Percentiles rank a stretch among this genome's conserved stretches.
These are phyloP conservation scores for Aspergillus hancockii DNA, from an alignment of 495 filamentous ascomycete species.

Conservation along the genomic window DNA sequence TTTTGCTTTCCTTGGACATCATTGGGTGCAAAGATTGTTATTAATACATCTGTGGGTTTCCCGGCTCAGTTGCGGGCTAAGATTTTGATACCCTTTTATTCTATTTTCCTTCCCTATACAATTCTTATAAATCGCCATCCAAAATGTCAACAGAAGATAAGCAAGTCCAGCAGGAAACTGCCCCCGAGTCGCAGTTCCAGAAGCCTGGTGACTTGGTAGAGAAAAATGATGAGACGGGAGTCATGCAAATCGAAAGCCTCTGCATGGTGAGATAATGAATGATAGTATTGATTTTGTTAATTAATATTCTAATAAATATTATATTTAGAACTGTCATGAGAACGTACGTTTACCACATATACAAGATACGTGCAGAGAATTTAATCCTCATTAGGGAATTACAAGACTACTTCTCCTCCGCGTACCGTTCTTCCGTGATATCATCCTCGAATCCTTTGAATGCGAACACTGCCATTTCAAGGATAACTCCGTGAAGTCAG, in stretches of 20 bases:
- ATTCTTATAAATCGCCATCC: background rate
- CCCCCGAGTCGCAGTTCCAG: conserved; percentile 41
- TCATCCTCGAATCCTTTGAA: conserved; percentile 94
- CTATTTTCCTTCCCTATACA: background rate
- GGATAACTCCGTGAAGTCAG: conserved; percentile 90
- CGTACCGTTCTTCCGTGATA: conserved; percentile 94
- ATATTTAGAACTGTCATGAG: conserved; percentile 83
- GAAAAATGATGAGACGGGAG: conserved; percentile 44
- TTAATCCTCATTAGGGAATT: conserved; percentile 56
- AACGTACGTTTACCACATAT: conserved; percentile 58
- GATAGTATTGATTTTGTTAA: too few species aligned
- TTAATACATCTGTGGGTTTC: conserved; percentile 10
- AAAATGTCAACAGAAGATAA: conserved; percentile 39
- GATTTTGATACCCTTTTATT: conserved; percentile 8
- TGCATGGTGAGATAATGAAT: too few species aligned
- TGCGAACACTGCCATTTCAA: conserved; percentile 85
- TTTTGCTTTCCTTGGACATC: conserved; percentile 22
- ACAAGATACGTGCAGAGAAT: background rate
- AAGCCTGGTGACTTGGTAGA: conserved; percentile 47
- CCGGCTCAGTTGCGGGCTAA: background rate
- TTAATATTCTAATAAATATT: too few species aligned
- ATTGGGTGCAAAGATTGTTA: conserved; percentile 13
- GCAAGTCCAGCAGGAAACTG: conserved; percentile 17
- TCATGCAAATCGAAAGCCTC: conserved; percentile 60
- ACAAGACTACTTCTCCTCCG: conserved; percentile 85